Evolutionary conservation across 192 early-diverging fungal species (phyloP).

Genomic region (Backusella tarrabulga): DNA sequence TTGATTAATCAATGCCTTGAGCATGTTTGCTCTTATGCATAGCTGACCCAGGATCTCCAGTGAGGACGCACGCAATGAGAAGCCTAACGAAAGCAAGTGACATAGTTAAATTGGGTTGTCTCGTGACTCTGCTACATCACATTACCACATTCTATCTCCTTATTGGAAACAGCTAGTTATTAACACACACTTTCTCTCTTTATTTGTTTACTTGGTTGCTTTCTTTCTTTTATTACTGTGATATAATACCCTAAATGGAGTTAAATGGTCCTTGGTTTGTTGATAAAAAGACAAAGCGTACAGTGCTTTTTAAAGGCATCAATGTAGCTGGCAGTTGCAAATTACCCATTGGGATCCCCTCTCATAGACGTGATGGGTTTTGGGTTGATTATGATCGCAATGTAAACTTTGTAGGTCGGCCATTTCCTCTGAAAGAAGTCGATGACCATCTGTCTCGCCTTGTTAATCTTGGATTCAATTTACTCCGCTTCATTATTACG

Average conservation of each 20-base stretch:
- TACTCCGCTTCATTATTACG: constrained; percentile 66
- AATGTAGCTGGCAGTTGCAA: constrained; percentile 56
- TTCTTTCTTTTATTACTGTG: not conserved
- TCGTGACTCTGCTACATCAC: not conserved
- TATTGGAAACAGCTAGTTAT: not conserved
- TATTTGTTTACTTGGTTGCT: not conserved
- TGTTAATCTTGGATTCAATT: constrained; percentile 69
- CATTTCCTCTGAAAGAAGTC: constrained; percentile 67
- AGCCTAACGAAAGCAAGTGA: not conserved
- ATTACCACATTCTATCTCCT: not conserved
- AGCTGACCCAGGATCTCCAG: not conserved
- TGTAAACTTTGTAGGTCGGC: constrained; percentile 71
- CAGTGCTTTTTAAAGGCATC: constrained; percentile 52
- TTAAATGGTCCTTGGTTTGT: constrained; percentile 47
- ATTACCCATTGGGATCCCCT: constrained; percentile 43
- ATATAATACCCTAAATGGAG: constrained; percentile 12
- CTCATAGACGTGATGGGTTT: constrained; percentile 44
- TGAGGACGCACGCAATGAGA: not conserved
- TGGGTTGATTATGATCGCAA: constrained; percentile 47
- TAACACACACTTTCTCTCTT: not conserved
- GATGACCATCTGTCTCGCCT: constrained; percentile 71
- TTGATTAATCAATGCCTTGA: not conserved
- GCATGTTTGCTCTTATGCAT: not conserved
- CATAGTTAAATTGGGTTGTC: not conserved
- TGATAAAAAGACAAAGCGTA: constrained; percentile 44